These are phyloP conservation scores for Chrysoporthe puriensis DNA, from an alignment of 2,329 filamentous ascomycete species.

Conservation along the genomic window DNA sequence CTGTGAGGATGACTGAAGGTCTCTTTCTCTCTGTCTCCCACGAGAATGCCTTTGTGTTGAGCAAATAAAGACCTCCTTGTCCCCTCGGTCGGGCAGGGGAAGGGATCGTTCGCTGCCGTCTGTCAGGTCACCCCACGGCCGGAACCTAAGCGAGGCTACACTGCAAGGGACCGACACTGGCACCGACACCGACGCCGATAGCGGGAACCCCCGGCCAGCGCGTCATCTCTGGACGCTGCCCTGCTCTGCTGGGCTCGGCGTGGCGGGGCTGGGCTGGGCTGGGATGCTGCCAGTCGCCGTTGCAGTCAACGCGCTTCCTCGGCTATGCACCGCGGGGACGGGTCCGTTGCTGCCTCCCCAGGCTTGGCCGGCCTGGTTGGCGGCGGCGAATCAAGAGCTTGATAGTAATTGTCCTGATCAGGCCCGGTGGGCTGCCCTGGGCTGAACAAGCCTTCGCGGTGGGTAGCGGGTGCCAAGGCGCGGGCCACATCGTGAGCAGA, in stretches of 20 bases:
- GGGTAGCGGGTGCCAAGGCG: background rate
- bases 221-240: background rate
- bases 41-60: background rate
- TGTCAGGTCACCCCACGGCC: background rate
- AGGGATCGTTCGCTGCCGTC: background rate
- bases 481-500: constrained; percentile 4
- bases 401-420: too few species aligned
- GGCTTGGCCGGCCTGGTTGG: too few species aligned
- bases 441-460: background rate
- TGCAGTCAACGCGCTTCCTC: background rate
- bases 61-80: background rate
- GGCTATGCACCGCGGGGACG: constrained; percentile 16
- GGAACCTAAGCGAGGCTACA: background rate
- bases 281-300: too few species aligned
- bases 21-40: background rate
- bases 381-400: too few species aligned
- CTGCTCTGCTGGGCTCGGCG: background rate
- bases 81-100: background rate
- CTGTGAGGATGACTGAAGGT: too few species aligned
- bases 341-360: background rate
- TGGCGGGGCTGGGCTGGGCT: too few species aligned
- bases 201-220: constrained; percentile 9
- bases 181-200: background rate
- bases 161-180: background rate
- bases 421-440: background rate